These are phyloP conservation scores for Pythium brassicae DNA, from an alignment of 352 stramenopile genomes.

Conservation along the genomic window DNA sequence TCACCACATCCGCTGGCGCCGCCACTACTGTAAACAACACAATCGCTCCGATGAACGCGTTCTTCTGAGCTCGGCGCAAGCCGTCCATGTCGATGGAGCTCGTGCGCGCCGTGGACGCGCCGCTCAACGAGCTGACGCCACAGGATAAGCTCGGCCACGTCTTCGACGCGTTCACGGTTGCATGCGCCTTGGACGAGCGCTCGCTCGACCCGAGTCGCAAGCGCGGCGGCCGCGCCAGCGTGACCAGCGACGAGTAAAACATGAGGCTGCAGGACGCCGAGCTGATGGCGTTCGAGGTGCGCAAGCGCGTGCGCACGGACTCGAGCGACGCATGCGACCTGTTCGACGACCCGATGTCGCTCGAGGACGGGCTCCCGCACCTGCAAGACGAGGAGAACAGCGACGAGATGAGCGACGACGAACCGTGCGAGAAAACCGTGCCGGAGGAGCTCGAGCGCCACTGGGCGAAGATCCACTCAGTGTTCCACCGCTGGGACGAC, in stretches of 20 bases:
- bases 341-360: slow-evolving; percentile 2
- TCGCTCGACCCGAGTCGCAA: slow-evolving; percentile 20
- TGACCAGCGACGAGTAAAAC: slow-evolving; percentile 7
- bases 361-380: slow-evolving; percentile 15
- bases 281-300: slow-evolving; percentile 4
- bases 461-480: slow-evolving; percentile 66
- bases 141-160: slow-evolving; percentile 52
- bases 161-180: slow-evolving; percentile 42
- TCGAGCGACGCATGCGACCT: slow-evolving; percentile 19
- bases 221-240: slow-evolving; percentile 8
- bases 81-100: slow-evolving; percentile 69
- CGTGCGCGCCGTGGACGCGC: slow-evolving; percentile 62
- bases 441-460: slow-evolving; percentile 65
- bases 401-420: slow-evolving; percentile 50
- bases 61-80: slow-evolving; percentile 75
- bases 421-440: slow-evolving; percentile 57
- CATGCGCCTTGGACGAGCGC: slow-evolving; percentile 17
- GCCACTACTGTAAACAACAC: too few species aligned
- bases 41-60: slow-evolving; percentile 53
- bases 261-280: slow-evolving; percentile 4
- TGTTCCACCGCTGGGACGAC: slow-evolving; percentile 78
- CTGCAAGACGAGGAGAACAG: slow-evolving; percentile 44
- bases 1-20: too few species aligned
- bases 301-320: slow-evolving; percentile 22
- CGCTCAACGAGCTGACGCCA: slow-evolving; percentile 51